phyloP scores from a whole-genome alignment of 352 stramenopile genomes.

The Pythium myriotylum region DNA sequence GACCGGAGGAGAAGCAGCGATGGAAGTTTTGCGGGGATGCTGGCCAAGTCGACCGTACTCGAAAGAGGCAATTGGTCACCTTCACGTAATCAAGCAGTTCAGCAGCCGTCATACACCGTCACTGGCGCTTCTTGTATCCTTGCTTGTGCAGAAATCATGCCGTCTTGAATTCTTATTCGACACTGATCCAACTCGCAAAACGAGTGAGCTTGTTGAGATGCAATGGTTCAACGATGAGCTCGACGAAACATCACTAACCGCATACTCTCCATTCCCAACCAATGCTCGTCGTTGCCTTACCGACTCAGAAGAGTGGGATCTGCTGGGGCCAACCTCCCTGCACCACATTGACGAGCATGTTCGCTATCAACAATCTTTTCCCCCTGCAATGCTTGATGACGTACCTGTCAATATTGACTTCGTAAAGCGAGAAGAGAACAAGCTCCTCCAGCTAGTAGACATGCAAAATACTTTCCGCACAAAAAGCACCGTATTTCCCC shows the following conservation, averaged over 20 bases:
- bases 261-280: background rate
- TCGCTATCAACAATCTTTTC: background rate
- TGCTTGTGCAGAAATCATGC: slow-evolving; percentile 21
- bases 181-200: slow-evolving; percentile 1
- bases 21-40: slow-evolving; percentile 24
- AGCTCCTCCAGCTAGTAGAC: background rate
- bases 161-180: slow-evolving; percentile 43
- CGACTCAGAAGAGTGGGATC: slow-evolving; percentile 15
- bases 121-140: slow-evolving; percentile 4
- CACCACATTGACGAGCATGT: background rate
- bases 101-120: slow-evolving; percentile 12
- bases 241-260: slow-evolving; percentile 19
- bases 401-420: background rate
- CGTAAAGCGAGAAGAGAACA: slow-evolving; percentile 11
- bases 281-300: slow-evolving; percentile 15
- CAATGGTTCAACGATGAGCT: slow-evolving; percentile 16
- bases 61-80: slow-evolving; percentile 3
- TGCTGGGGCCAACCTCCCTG: slow-evolving; percentile 4
- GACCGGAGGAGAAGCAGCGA: slow-evolving; percentile 24
- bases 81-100: slow-evolving; percentile 14
- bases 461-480: background rate
- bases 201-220: background rate
- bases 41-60: slow-evolving; percentile 21
- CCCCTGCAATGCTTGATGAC: background rate
- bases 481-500: slow-evolving; percentile 17